Evolutionary conservation across 2,329 filamentous ascomycete species (phyloP).

Genomic region (Periconia sp.): DNA sequence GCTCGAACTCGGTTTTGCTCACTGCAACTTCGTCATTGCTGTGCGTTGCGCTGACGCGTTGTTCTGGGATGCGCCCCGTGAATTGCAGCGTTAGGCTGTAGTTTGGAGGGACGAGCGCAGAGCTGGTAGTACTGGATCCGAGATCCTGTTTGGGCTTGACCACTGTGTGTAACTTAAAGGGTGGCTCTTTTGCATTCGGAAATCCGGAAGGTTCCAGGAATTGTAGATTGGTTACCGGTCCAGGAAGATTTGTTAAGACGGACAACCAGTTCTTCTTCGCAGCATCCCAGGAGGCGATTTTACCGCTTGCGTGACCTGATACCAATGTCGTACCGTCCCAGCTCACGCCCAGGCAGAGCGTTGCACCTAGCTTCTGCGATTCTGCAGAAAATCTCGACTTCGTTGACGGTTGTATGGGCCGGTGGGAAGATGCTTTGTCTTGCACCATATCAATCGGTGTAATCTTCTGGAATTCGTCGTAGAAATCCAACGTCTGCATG

Average conservation of each 20-base stretch:
- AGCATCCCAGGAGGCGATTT: constrained; percentile 79
- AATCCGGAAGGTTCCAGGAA: constrained; percentile 66
- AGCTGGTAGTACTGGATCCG: constrained; percentile 32
- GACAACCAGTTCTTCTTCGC: constrained; percentile 68
- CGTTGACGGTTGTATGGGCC: constrained; percentile 48
- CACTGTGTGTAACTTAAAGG: constrained; percentile 61
- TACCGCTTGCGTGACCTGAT: constrained; percentile 79
- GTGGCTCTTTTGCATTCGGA: constrained; percentile 33
- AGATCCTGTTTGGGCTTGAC: constrained; percentile 78
- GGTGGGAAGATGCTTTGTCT: constrained; percentile 60
- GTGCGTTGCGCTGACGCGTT: constrained; percentile 34
- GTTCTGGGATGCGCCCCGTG: constrained; percentile 32
- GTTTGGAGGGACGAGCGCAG: constrained; percentile 51
- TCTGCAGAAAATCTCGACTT: constrained; percentile 51
- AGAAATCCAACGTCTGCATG: constrained; percentile 80
- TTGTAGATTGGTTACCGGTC: constrained; percentile 79
- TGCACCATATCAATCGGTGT: constrained; percentile 43
- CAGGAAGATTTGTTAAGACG: constrained; percentile 71
- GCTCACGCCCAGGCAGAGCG: constrained; percentile 69
- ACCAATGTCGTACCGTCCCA: constrained; percentile 81
- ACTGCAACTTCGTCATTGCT: constrained; percentile 1
- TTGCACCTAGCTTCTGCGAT: constrained; percentile 65
- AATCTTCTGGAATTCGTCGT: constrained; percentile 48
- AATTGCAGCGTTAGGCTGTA: constrained; percentile 70
- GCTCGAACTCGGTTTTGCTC: constrained; percentile 37